phyloP scores from a whole-genome alignment of 768 basidiomycete genomes.

The Cubamyces sp. region DNA sequence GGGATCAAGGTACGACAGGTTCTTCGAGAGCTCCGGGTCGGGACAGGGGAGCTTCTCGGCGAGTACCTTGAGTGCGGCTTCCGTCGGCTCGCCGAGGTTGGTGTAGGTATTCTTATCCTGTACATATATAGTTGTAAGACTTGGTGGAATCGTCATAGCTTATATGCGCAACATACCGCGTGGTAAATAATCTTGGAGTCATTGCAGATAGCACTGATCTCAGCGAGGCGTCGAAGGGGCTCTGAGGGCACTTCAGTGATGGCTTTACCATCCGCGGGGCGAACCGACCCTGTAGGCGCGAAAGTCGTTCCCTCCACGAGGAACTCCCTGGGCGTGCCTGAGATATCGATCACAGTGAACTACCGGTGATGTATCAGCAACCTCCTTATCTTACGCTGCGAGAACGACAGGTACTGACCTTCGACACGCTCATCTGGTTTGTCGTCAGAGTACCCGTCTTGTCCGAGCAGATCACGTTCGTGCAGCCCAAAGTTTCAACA shows the following conservation, averaged over 20 bases:
- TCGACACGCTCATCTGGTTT: constrained; percentile 96
- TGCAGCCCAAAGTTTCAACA: constrained; percentile 97
- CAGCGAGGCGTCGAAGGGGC: constrained; percentile 82
- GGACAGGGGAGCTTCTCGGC: constrained; percentile 90
- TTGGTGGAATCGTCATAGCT: neutral
- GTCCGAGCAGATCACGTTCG: constrained; percentile 98
- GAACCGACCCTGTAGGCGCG: constrained; percentile 80
- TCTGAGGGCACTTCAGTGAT: constrained; percentile 62
- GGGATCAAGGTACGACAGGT: constrained; percentile 59
- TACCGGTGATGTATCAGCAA: constrained; percentile 33
- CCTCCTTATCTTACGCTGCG: too few species aligned
- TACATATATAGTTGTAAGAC: neutral
- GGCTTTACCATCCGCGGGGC: constrained; percentile 65
- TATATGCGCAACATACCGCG: constrained; percentile 48
- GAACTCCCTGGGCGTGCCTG: constrained; percentile 63
- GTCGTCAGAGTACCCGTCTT: constrained; percentile 97
- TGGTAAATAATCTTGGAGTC: constrained; percentile 91
- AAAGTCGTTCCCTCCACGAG: constrained; percentile 91
- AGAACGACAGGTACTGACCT: constrained; percentile 45
- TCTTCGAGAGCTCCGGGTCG: constrained; percentile 58
- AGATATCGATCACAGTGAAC: constrained; percentile 76
- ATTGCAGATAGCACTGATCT: constrained; percentile 93
- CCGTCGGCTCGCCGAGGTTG: constrained; percentile 95
- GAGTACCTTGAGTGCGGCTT: constrained; percentile 94
- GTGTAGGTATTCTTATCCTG: constrained; percentile 81